These are phyloP conservation scores for Hygrophoropsis aurantiaca DNA, from an alignment of 768 basidiomycete genomes.

Conservation along the genomic window DNA sequence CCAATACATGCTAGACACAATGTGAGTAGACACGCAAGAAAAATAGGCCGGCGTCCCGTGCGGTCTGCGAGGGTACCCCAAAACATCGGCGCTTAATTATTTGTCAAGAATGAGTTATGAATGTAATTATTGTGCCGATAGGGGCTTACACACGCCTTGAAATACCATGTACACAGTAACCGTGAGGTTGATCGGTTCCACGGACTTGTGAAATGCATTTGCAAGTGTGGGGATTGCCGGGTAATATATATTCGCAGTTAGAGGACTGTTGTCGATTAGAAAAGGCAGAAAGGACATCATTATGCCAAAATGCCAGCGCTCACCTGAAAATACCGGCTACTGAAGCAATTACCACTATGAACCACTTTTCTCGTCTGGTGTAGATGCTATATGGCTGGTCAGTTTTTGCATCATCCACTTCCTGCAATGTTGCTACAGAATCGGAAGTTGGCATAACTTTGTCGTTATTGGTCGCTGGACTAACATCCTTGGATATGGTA, in stretches of 20 bases:
- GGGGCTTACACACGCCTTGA: conserved; percentile 36
- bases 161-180: conserved; percentile 57
- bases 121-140: too few species aligned
- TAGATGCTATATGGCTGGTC: conserved; percentile 43
- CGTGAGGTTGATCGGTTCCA: conserved; percentile 72
- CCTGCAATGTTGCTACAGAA: too few species aligned
- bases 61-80: conserved; percentile 61
- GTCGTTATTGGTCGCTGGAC: too few species aligned
- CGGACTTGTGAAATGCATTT: conserved; percentile 52
- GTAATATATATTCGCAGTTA: conserved; percentile 73
- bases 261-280: conserved; percentile 40
- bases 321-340: conserved; percentile 64
- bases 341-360: conserved; percentile 54
- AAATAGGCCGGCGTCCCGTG: conserved; percentile 58
- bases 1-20: conserved; percentile 63
- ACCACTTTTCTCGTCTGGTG: conserved; percentile 58
- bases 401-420: neutral
- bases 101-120: too few species aligned
- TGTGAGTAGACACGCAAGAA: conserved; percentile 56
- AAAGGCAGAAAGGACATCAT: neutral
- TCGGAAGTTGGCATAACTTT: too few species aligned
- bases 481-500: too few species aligned
- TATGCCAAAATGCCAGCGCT: neutral
- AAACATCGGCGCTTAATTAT: conserved; percentile 49
- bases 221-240: conserved; percentile 72